Evolutionary conservation across 345 rosid species (phyloP).

Genomic region (Lumnitzera racemosa): DNA sequence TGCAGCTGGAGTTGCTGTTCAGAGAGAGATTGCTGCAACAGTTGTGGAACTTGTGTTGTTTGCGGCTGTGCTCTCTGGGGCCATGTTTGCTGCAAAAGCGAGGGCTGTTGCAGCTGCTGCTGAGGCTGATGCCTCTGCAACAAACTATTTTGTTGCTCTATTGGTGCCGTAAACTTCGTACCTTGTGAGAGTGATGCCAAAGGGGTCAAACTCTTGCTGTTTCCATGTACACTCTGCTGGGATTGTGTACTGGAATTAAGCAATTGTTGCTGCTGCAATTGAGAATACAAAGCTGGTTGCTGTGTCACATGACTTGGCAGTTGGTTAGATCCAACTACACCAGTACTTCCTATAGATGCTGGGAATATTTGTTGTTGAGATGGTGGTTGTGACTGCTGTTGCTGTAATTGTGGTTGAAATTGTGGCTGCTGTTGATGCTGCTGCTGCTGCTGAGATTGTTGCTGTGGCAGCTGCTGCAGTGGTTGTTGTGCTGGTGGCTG

Average conservation of each 20-base stretch:
- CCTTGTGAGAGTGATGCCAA: conserved; percentile 3
- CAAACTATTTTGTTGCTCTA: conserved; percentile 1
- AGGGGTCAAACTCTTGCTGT: conserved; percentile 44
- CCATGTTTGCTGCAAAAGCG: conserved; percentile 47
- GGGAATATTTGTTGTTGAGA: conserved; percentile 37
- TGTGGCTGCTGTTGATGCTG: conserved; percentile 24
- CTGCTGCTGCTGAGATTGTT: conserved; percentile 10
- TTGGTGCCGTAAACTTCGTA: not conserved
- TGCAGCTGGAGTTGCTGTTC: conserved; percentile 81
- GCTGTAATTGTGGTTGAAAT: no score
- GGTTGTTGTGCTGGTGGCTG: conserved; percentile 32
- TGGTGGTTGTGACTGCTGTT: conserved; percentile 6
- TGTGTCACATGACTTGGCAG: conserved; percentile 34
- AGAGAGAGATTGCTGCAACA: conserved; percentile 54
- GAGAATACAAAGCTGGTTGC: conserved; percentile 43
- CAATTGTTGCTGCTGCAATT: conserved; percentile 41
- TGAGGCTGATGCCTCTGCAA: conserved; percentile 9
- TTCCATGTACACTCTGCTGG: conserved; percentile 25
- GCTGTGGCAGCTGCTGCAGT: conserved; percentile 19
- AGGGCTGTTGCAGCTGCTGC: conserved; percentile 1
- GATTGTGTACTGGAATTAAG: conserved; percentile 33
- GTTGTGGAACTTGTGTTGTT: conserved; percentile 26
- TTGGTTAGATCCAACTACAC: conserved; percentile 39
- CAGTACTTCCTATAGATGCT: conserved; percentile 34
- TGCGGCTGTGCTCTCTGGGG: conserved; percentile 58